A percentile compares a stretch with the other conserved stretches of the same genome.
Evolutionary conservation across 163 green algal species (phyloP).

Genomic region (Chlorella variabilis): DNA sequence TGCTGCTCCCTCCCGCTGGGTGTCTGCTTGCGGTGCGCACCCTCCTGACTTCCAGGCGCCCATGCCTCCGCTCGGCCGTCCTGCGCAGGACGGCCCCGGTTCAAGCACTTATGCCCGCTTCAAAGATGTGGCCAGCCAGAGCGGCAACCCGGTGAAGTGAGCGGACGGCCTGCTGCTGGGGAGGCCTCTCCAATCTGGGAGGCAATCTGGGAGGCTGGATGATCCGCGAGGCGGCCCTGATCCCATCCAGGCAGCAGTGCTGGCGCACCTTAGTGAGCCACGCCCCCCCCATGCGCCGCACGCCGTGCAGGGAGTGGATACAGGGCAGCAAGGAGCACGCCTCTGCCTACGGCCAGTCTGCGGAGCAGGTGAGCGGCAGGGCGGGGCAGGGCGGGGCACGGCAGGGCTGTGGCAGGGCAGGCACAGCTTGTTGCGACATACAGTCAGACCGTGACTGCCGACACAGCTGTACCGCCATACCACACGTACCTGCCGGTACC

Average conservation of each 20-base stretch:
- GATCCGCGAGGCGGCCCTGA: too few species aligned
- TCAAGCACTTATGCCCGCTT: not conserved
- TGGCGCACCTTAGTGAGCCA: too few species aligned
- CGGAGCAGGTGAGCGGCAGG: conserved; percentile 7
- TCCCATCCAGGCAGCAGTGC: not conserved
- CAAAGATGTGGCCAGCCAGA: conserved; percentile 1
- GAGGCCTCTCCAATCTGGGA: too few species aligned
- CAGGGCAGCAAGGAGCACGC: conserved; percentile 26
- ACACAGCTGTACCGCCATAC: too few species aligned
- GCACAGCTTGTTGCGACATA: not conserved
- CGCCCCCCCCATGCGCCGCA: not conserved
- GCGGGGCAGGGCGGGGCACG: too few species aligned
- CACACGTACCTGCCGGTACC: too few species aligned
- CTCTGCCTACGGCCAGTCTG: not conserved
- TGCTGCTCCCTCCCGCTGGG: too few species aligned
- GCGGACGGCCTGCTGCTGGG: not conserved
- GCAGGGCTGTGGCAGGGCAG: not conserved
- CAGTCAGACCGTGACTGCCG: too few species aligned
- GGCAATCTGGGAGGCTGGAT: too few species aligned
- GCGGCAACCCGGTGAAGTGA: conserved; percentile 17
- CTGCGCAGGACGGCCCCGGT: not conserved
- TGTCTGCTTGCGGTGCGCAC: too few species aligned
- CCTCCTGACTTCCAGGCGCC: too few species aligned
- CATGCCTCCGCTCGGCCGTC: too few species aligned
- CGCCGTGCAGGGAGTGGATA: conserved; percentile 26